A percentile compares a stretch with the other conserved stretches of the same genome.
Conservation (phyloP, 768 basidiomycete species). For the Russula sp. region DNA sequence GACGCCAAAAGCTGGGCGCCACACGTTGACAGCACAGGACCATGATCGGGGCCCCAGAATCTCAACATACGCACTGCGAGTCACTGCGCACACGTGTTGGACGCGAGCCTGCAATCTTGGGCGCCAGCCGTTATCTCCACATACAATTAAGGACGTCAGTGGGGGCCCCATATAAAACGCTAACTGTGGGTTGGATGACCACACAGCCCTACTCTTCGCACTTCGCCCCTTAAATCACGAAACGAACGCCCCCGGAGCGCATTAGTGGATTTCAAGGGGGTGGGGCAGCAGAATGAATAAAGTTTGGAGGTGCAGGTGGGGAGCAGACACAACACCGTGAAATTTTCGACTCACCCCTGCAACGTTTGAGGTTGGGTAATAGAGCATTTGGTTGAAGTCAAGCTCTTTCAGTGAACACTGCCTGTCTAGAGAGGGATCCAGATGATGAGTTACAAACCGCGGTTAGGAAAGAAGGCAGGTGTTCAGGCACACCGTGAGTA, state of each 20-base stretch:
- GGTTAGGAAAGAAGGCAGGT: background rate
- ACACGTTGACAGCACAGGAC: background rate
- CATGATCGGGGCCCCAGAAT: conserved; percentile 1
- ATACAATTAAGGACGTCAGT: background rate
- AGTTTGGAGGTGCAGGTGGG: background rate
- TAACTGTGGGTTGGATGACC: background rate
- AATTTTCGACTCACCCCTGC: conserved; percentile 6
- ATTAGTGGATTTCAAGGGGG: conserved; percentile 2
- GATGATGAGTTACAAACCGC: background rate
- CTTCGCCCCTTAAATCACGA: background rate
- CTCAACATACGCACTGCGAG: background rate
- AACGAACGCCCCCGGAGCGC: background rate
- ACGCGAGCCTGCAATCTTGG: background rate
- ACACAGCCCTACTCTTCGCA: background rate
- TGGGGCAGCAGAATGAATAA: background rate
- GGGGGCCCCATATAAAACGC: background rate
- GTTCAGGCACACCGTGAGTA: conserved; percentile 1
- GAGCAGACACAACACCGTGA: background rate
- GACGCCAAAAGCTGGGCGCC: background rate
- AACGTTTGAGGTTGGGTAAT: conserved; percentile 4
- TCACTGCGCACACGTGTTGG: background rate
- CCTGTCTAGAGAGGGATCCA: background rate
- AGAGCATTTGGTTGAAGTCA: background rate
- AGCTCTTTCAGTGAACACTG: background rate
- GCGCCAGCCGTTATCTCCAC: conserved; percentile 1